These are phyloP conservation scores for Penicillium simplicissimum DNA, from an alignment of 495 filamentous ascomycete species.

Conservation along the genomic window DNA sequence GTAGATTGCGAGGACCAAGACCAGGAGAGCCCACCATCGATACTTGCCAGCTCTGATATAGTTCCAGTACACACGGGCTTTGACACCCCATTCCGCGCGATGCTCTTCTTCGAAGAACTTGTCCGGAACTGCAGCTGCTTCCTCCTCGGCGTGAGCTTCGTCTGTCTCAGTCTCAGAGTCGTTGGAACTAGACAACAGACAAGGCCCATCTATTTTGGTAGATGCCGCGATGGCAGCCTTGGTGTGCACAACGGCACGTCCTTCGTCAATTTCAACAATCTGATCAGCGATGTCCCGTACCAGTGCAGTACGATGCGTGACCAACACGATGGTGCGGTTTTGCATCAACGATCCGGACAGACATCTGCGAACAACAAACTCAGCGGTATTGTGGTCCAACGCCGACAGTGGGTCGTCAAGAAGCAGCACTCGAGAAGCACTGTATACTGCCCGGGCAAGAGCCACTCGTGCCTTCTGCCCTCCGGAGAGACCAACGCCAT, in stretches of 20 bases:
- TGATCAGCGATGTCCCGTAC: slow-evolving; percentile 66
- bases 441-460: slow-evolving; percentile 71
- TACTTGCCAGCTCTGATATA: slow-evolving; percentile 78
- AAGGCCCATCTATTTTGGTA: slow-evolving; percentile 20
- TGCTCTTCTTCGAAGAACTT: slow-evolving; percentile 84
- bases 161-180: slow-evolving; percentile 36
- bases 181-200: slow-evolving; percentile 14
- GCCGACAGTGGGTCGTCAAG: slow-evolving; percentile 73
- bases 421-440: slow-evolving; percentile 60
- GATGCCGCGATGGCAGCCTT: slow-evolving; percentile 28
- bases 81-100: slow-evolving; percentile 72
- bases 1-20: slow-evolving; percentile 58
- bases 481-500: slow-evolving; percentile 68
- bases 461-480: slow-evolving; percentile 70
- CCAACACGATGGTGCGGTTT: slow-evolving; percentile 64
- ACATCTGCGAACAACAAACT: slow-evolving; percentile 66
- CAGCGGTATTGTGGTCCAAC: slow-evolving; percentile 73
- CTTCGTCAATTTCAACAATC: slow-evolving; percentile 63
- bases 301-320: slow-evolving; percentile 76
- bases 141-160: slow-evolving; percentile 40
- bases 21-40: slow-evolving; percentile 65
- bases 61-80: slow-evolving; percentile 74
- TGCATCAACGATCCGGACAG: slow-evolving; percentile 64
- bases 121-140: slow-evolving; percentile 57
- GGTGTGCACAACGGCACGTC: slow-evolving; percentile 52